phyloP scores from a whole-genome alignment of 78 protist species.

The Parvularia atlantis region DNA sequence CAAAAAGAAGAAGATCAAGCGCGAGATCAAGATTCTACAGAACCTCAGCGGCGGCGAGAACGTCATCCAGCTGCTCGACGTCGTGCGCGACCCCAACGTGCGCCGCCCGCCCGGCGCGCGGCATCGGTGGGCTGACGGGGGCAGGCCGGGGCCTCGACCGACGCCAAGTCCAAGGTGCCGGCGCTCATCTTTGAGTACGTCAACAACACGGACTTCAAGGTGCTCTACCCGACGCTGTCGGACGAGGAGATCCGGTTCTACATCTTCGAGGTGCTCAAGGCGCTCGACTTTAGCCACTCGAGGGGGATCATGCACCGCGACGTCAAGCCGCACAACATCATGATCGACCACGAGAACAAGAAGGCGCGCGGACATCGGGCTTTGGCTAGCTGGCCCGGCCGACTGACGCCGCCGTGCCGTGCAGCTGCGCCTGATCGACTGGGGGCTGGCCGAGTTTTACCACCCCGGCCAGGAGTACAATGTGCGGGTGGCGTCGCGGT shows the following conservation, averaged over 20 bases:
- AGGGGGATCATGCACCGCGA: conserved; percentile 94
- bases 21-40: conserved; percentile 95
- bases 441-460: conserved; percentile 99
- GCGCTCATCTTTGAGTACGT: conserved; percentile 88
- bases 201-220: conserved; percentile 87
- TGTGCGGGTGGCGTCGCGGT: conserved; percentile 99
- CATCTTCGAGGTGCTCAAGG: conserved; percentile 89
- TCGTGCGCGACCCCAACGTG: conserved; percentile 82
- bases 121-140: too few relatives aligned
- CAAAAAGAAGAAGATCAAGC: conserved; percentile 86
- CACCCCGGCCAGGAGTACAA: conserved; percentile 91
- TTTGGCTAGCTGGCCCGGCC: not conserved
- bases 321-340: conserved; percentile 90
- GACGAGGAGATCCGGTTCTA: conserved; percentile 90
- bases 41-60: conserved; percentile 94
- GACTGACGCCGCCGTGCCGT: too few relatives aligned
- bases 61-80: conserved; percentile 86
- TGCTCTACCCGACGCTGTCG: conserved; percentile 87
- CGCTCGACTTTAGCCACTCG: conserved; percentile 90
- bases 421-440: conserved; percentile 91
- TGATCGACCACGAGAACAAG: conserved; percentile 93
- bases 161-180: conserved; percentile 85
- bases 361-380: not conserved
- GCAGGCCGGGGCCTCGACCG: too few relatives aligned
- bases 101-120: too few relatives aligned